A percentile compares a stretch with the other conserved stretches of the same genome.
These are phyloP conservation scores for Saccharomycopsis javanensis DNA, from an alignment of 805 yeast species.

Conservation along the genomic window DNA sequence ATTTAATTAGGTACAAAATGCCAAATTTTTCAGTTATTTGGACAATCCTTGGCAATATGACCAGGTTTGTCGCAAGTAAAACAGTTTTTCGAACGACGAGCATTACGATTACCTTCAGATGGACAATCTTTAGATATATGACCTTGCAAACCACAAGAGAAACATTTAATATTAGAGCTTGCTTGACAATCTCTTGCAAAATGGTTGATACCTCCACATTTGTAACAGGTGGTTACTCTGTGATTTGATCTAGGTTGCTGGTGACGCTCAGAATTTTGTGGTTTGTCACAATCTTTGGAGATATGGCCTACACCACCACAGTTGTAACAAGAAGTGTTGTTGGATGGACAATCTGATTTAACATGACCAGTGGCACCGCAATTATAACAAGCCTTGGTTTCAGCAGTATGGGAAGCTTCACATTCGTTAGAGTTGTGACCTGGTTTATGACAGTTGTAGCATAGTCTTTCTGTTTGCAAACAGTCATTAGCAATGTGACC, in stretches of 20 bases:
- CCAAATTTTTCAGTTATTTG: constrained; percentile 15
- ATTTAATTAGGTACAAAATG: neutral
- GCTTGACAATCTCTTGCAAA: constrained; percentile 85
- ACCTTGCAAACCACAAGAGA: constrained; percentile 85
- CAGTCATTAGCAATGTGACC: constrained; percentile 90
- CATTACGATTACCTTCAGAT: constrained; percentile 30
- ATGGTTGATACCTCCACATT: constrained; percentile 58
- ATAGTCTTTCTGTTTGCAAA: constrained; percentile 71
- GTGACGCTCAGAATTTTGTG: constrained; percentile 34
- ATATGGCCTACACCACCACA: constrained; percentile 75
- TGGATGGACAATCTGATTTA: constrained; percentile 69
- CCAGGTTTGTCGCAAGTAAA: constrained; percentile 73
- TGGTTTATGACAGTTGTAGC: constrained; percentile 87
- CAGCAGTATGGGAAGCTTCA: constrained; percentile 77
- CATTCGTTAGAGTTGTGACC: constrained; percentile 88
- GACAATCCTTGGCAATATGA: constrained; percentile 79
- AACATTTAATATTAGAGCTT: constrained; percentile 64
- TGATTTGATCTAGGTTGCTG: constrained; percentile 2
- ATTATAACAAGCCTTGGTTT: constrained; percentile 83
- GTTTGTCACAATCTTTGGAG: constrained; percentile 61
- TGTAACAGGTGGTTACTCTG: constrained; percentile 31
- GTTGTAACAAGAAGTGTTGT: constrained; percentile 64
- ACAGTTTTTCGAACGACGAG: constrained; percentile 32
- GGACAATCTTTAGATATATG: constrained; percentile 47
- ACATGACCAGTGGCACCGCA: constrained; percentile 90